Conservation (phyloP, 2,329 filamentous ascomycete species). For the Basipetospora sp. region DNA sequence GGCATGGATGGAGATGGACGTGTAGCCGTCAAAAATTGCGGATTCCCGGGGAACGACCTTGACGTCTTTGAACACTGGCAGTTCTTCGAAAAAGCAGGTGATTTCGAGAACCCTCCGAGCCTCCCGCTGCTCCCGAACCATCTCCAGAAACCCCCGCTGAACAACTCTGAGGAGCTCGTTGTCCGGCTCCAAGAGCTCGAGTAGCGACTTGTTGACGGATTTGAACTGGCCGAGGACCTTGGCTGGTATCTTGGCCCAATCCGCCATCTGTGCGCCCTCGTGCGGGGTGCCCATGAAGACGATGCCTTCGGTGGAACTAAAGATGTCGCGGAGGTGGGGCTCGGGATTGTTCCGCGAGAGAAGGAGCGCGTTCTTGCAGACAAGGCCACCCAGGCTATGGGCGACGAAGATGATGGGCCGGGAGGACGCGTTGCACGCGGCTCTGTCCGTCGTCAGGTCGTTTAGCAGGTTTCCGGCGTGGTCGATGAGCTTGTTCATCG, state of each 20-base stretch:
- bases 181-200: constrained; percentile 15
- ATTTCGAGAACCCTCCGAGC: constrained; percentile 12
- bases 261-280: constrained; percentile 18
- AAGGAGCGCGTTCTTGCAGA: constrained; percentile 23
- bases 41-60: constrained; percentile 17
- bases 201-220: constrained; percentile 17
- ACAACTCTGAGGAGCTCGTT: constrained; percentile 14
- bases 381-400: constrained; percentile 25
- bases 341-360: constrained; percentile 18
- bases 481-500: constrained; percentile 14
- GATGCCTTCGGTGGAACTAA: constrained; percentile 15
- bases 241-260: constrained; percentile 15
- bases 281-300: constrained; percentile 26
- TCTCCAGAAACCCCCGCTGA: constrained; percentile 14
- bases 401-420: constrained; percentile 21
- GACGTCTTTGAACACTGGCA: constrained; percentile 13
- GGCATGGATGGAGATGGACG: constrained; percentile 14
- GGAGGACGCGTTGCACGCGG: constrained; percentile 8
- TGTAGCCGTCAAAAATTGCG: constrained; percentile 17
- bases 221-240: constrained; percentile 7
- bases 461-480: constrained; percentile 18
- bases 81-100: constrained; percentile 22
- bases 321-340: constrained; percentile 15
- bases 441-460: constrained; percentile 14
- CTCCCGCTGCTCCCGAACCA: constrained; percentile 13